phyloP scores from a whole-genome alignment of 2,329 filamentous ascomycete genomes.

The Beauveria pseudobassiana region DNA sequence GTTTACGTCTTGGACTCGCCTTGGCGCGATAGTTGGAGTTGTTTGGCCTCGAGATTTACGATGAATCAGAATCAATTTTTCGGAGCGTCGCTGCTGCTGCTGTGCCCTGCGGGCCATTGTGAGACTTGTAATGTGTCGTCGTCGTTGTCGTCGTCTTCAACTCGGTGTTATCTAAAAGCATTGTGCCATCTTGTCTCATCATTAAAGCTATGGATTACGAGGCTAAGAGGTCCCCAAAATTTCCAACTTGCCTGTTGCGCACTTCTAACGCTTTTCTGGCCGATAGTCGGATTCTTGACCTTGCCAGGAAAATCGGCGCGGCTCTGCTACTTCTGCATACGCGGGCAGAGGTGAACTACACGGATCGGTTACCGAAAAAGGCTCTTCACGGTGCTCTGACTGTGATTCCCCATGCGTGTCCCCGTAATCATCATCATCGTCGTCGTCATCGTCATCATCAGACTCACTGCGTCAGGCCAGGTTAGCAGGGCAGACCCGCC shows the following conservation, averaged over 20 bases:
- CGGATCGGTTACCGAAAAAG: not conserved
- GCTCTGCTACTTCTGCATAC: slow-evolving; percentile 1
- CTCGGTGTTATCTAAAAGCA: not conserved
- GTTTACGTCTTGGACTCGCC: slow-evolving; percentile 3
- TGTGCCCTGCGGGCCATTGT: not conserved
- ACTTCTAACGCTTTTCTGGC: not conserved
- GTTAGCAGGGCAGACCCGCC: slow-evolving; percentile 8
- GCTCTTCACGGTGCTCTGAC: not conserved
- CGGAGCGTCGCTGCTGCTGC: not conserved
- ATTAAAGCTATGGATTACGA: not conserved
- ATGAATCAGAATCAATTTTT: slow-evolving; percentile 7
- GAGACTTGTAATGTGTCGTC: not conserved
- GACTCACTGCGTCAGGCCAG: not conserved
- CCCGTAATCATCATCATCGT: not conserved
- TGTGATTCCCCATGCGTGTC: not conserved
- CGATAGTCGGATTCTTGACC: slow-evolving; percentile 2
- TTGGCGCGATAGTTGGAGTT: slow-evolving; percentile 8
- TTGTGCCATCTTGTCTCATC: not conserved
- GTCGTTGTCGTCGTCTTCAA: not conserved
- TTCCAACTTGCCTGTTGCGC: not conserved
- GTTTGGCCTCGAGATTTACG: not conserved
- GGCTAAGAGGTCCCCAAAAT: not conserved
- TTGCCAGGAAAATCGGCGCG: slow-evolving; percentile 6
- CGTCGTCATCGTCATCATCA: not conserved
- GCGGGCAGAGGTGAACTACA: not conserved